Percentiles rank a stretch among this genome's conserved stretches.
Conservation (phyloP, 345 rosid species). For the Brassica juncea region DNA sequence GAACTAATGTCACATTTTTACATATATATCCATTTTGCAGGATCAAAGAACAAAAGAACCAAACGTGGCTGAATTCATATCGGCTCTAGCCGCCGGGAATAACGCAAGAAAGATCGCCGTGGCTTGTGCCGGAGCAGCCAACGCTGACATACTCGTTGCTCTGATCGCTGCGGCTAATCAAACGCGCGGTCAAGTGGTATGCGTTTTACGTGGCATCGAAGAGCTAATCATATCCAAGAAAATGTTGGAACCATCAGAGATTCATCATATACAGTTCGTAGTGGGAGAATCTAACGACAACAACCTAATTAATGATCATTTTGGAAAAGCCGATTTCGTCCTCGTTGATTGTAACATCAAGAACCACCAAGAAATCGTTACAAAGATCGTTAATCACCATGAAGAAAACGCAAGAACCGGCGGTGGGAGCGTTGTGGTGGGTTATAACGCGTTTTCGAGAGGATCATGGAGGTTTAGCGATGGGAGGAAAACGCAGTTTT, state of each 20-base stretch:
- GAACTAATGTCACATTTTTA: conserved; percentile 19
- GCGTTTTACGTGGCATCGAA: conserved; percentile 51
- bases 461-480: conserved; percentile 59
- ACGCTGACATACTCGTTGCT: conserved; percentile 51
- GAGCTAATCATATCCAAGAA: conserved; percentile 44
- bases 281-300: conserved; percentile 53
- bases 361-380: conserved; percentile 56
- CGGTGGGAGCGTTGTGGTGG: conserved; percentile 54
- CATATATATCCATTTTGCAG: conserved; percentile 37
- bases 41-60: conserved; percentile 69
- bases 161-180: conserved; percentile 70
- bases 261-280: conserved; percentile 53
- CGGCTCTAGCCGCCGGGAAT: conserved; percentile 79
- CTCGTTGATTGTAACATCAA: conserved; percentile 68
- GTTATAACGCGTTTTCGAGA: conserved; percentile 64
- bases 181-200: conserved; percentile 67
- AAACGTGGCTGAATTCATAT: conserved; percentile 68
- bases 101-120: conserved; percentile 65
- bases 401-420: conserved; percentile 35
- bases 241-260: conserved; percentile 45
- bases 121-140: conserved; percentile 55
- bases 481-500: conserved; percentile 62
- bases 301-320: conserved; percentile 41
- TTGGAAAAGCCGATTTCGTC: conserved; percentile 68
- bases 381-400: conserved; percentile 34